Base-by-base conservation (phyloP, 176 grass and related monocot species). In the Alloteropsis semialata region DNA sequence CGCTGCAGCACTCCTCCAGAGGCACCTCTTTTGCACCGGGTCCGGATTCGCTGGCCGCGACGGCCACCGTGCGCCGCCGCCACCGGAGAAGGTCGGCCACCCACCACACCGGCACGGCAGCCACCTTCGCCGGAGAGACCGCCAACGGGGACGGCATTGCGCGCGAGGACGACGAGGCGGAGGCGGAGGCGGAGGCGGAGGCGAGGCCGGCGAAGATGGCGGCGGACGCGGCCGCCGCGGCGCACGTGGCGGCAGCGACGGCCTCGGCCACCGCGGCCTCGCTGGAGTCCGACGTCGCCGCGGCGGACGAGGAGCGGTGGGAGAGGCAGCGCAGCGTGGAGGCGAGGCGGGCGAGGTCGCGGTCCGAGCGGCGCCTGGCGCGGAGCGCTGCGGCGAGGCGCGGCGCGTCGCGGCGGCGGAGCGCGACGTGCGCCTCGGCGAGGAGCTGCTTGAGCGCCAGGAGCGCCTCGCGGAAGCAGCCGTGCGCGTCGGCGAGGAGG, bases 101-200 rank as follows among this genome's bases (percentile, higher is more conserved):
- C 92, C 92, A 94, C 92, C 92, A 92, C n/a, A 94, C 87, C 1
- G 85, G 82, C 18, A 50, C 81, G 39, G 81, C 79, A 5, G 77
- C 50, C 7, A 69, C 83, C 65, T 85, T 91, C 0, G 43, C 60
- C 0, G 85, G 91, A 3, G 88, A 88, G 13, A 70, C 77, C 2
- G 83, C 81, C 0, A 57, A 21, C 3, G 88, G 89, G 0, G 74
- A 49, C 0, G 51, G 7, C 60, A 84, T 74, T 10, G 78, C 45
- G 6, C 54, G 67, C 9, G 82, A 79, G 15, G 90, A 59, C 8
- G 89, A 89, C 11, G 85, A 85, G 5, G 84, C 80, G 6, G 91
- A 94, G 1, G 89, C 84, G 12, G 85, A 85, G 5, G 84, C 80
- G 6, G 91, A 94, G 1, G 89, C 84, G 12, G 83, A 62, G 0